These are phyloP conservation scores for Pythium monospermum DNA, from an alignment of 352 stramenopile species.

Conservation along the genomic window DNA sequence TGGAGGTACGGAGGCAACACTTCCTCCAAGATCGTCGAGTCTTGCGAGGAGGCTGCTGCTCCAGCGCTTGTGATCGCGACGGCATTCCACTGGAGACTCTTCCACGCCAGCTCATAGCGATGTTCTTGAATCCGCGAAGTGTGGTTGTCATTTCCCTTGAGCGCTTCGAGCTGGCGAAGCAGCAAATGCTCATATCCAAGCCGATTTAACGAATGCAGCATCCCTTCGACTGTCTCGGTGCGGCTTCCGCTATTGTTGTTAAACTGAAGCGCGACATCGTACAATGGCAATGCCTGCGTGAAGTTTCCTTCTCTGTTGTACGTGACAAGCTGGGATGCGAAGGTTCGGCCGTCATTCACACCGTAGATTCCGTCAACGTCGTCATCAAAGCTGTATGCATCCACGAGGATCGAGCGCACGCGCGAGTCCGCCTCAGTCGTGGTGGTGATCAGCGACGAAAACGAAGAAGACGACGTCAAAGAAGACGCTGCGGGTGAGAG, in stretches of 20 bases:
- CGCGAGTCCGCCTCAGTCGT: constrained; percentile 20
- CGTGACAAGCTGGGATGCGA: constrained; percentile 65
- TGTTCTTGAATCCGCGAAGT: constrained; percentile 35
- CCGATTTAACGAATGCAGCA: constrained; percentile 52
- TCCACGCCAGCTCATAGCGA: constrained; percentile 79
- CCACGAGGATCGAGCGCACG: constrained; percentile 51
- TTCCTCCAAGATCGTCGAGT: background rate
- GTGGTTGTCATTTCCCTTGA: constrained; percentile 2
- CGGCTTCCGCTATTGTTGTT: no score
- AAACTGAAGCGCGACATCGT: constrained; percentile 67
- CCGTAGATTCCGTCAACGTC: constrained; percentile 74
- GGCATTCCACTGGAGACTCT: constrained; percentile 66
- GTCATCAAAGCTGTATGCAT: constrained; percentile 56
- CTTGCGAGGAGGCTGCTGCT: background rate
- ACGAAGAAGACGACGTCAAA: no score
- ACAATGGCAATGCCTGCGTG: constrained; percentile 58
- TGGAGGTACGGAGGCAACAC: constrained; percentile 29
- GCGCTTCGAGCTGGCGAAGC: constrained; percentile 42
- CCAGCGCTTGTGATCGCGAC: constrained; percentile 21
- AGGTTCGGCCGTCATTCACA: constrained; percentile 65
- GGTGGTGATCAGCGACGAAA: background rate
- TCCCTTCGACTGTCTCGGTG: constrained; percentile 31
- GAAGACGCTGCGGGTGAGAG: constrained; percentile 22
- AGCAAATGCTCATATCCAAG: constrained; percentile 77
- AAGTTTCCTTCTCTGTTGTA: constrained; percentile 67